Conservation (phyloP, 306 rosid genomes). For the Coriaria nepalensis region DNA sequence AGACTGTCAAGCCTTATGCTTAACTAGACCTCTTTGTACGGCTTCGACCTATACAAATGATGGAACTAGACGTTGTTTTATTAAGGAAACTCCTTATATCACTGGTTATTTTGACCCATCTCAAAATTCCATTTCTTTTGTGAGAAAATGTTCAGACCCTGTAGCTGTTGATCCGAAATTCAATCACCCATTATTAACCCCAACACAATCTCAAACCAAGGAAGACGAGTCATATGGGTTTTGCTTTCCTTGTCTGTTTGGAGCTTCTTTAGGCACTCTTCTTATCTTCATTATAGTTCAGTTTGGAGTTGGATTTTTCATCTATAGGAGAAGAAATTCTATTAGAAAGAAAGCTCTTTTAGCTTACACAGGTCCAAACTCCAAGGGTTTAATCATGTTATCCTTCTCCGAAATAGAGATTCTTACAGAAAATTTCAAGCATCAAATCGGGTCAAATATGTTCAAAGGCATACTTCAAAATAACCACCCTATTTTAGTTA, state of each 20-base stretch:
- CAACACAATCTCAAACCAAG: constrained; percentile 10
- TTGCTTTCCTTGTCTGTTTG: constrained; percentile 44
- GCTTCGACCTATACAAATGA: constrained; percentile 56
- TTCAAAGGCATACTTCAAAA: constrained; percentile 46
- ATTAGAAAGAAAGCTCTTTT: constrained; percentile 19
- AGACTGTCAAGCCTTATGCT: constrained; percentile 46
- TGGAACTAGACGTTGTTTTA: constrained; percentile 49
- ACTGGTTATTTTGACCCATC: constrained; percentile 60
- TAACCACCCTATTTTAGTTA: constrained; percentile 32
- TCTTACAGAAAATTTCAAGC: constrained; percentile 37
- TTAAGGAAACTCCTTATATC: constrained; percentile 38
- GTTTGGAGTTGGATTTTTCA: constrained; percentile 37
- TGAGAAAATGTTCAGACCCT: constrained; percentile 54
- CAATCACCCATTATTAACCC: constrained; percentile 10
- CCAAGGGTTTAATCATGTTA: constrained; percentile 39
- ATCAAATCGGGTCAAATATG: constrained; percentile 43
- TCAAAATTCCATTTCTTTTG: constrained; percentile 45
- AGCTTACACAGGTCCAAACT: constrained; percentile 25
- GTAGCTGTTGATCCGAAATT: constrained; percentile 47
- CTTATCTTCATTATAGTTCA: constrained; percentile 33
- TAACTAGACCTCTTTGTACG: constrained; percentile 36
- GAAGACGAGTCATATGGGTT: constrained; percentile 15
- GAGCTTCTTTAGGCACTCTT: constrained; percentile 47
- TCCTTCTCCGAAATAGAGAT: constrained; percentile 51
- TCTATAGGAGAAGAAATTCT: constrained; percentile 31